Evolutionary conservation across 1,284 basidiomycete species (phyloP).

Genomic region (Pholiota adiposa): DNA sequence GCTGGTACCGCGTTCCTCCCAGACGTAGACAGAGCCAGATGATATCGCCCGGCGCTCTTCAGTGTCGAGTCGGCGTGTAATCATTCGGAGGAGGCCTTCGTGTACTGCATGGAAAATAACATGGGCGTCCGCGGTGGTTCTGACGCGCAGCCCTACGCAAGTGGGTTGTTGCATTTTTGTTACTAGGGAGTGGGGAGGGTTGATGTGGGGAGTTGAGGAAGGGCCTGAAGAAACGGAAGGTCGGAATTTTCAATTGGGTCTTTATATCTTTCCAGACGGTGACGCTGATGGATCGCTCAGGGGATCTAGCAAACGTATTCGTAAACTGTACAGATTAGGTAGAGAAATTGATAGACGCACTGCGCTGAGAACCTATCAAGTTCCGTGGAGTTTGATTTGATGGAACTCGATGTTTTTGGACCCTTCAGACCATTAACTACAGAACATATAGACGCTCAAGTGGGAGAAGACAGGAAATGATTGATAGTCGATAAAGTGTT

Average conservation of each 20-base stretch:
- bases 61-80: slow-evolving; percentile 74
- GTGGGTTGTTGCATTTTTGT: slow-evolving; percentile 46
- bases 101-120: slow-evolving; percentile 78
- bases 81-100: slow-evolving; percentile 64
- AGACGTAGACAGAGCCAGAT: slow-evolving; percentile 79
- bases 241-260: neutral
- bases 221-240: neutral
- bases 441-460: neutral
- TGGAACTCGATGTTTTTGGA: neutral
- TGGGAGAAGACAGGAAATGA: neutral
- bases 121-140: slow-evolving; percentile 69
- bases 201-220: slow-evolving; percentile 6
- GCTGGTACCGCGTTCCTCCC: slow-evolving; percentile 79
- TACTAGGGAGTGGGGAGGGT: slow-evolving; percentile 16
- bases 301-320: neutral
- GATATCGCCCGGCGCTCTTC: slow-evolving; percentile 66
- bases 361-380: neutral
- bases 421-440: neutral
- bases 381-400: neutral
- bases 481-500: neutral
- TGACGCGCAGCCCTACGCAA: slow-evolving; percentile 43
- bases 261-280: neutral
- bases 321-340: neutral
- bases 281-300: neutral
- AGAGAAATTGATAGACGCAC: neutral